Conservation (phyloP, 108 stramenopile species). For the Schizochytrium sp. region DNA sequence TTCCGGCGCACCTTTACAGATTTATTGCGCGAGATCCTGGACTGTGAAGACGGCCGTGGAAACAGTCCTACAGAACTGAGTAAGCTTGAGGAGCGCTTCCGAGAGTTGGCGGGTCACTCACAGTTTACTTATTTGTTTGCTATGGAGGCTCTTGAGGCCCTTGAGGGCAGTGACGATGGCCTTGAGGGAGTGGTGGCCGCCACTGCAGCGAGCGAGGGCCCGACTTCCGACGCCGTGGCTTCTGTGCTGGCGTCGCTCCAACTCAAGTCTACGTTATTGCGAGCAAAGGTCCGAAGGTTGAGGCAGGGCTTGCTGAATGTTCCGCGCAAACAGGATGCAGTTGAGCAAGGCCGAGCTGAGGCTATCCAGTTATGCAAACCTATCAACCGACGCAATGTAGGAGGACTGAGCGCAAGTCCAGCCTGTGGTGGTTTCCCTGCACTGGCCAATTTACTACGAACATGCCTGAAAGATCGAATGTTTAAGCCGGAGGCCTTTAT, state of each 20-base stretch:
- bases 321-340: constrained; percentile 39
- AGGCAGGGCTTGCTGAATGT: constrained; percentile 30
- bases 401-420: constrained; percentile 35
- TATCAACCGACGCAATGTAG: neutral
- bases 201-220: neutral
- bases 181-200: neutral
- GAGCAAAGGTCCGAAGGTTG: neutral
- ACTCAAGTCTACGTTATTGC: neutral
- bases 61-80: neutral
- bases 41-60: constrained; percentile 3
- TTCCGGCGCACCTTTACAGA: constrained; percentile 54
- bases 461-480: neutral
- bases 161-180: constrained; percentile 46
- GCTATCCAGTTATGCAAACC: constrained; percentile 27
- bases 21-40: constrained; percentile 35
- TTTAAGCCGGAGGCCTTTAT: constrained; percentile 26
- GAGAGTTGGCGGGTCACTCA: constrained; percentile 47
- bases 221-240: neutral
- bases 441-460: constrained; percentile 10
- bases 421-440: constrained; percentile 17
- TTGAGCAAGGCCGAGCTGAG: neutral
- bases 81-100: constrained; percentile 58
- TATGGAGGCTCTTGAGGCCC: constrained; percentile 56
- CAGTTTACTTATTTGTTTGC: constrained; percentile 56
- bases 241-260: neutral